A percentile compares a stretch with the other conserved stretches of the same genome.
phyloP scores from a whole-genome alignment of 495 filamentous ascomycete genomes.

The Aspergillus ellipticus region DNA sequence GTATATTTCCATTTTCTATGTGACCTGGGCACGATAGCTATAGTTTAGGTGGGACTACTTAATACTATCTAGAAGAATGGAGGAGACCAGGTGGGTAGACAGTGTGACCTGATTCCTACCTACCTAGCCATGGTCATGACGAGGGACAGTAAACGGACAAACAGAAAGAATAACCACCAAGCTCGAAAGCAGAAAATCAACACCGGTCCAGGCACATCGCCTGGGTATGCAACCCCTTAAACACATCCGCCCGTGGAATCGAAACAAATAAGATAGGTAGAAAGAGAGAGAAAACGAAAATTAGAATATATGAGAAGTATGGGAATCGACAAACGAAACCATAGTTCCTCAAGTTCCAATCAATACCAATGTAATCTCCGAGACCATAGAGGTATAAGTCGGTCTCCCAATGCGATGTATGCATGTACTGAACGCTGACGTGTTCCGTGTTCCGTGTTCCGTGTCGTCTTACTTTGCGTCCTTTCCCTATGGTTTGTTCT shows the following conservation, averaged over 20 bases:
- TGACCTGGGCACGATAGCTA: too few relatives aligned
- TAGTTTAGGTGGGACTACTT: too few relatives aligned
- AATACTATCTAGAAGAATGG: not conserved
- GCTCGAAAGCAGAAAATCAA: constrained; percentile 2
- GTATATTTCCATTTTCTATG: too few relatives aligned
- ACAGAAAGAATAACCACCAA: constrained; percentile 12
- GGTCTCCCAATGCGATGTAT: not conserved
- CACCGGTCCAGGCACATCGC: constrained; percentile 17
- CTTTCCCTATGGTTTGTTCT: not conserved
- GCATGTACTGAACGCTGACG: not conserved
- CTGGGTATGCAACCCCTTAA: constrained; percentile 18
- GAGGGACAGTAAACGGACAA: constrained; percentile 1
- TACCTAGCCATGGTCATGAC: constrained; percentile 4
- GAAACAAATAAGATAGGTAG: constrained; percentile 5
- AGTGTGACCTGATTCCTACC: too few relatives aligned
- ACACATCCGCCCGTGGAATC: constrained; percentile 12
- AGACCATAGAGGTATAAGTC: not conserved
- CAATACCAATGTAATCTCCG: not conserved
- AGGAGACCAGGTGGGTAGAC: too few relatives aligned
- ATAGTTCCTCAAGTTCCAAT: not conserved
- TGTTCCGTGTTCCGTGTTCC: not conserved
- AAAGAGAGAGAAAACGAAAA: not conserved
- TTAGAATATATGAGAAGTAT: not conserved
- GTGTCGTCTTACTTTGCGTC: not conserved
- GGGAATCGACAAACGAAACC: not conserved